Evolutionary conservation across 805 yeast species (phyloP).

Genomic region (Yueomyces sp.): DNA sequence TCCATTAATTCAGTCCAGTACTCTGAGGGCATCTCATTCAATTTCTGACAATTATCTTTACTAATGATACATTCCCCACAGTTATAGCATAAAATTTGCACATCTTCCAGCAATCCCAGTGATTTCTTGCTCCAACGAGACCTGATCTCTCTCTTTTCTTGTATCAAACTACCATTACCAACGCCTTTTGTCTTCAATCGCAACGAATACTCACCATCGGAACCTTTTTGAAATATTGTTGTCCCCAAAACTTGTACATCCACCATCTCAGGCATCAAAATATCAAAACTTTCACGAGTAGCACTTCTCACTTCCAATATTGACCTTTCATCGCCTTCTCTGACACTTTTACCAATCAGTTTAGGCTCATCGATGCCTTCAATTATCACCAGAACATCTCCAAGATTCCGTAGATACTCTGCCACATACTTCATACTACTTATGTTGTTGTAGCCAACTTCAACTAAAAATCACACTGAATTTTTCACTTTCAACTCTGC

Average conservation of each 20-base stretch:
- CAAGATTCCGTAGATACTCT: conserved; percentile 8
- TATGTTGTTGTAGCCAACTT: too few relatives aligned
- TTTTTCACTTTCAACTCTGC: too few relatives aligned
- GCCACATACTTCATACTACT: neutral
- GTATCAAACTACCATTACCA: neutral
- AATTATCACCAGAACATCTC: conserved; percentile 8
- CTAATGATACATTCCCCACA: conserved; percentile 7
- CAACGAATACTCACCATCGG: too few relatives aligned
- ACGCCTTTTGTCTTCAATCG: neutral
- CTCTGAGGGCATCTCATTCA: conserved; percentile 72
- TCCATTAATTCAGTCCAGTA: conserved; percentile 94
- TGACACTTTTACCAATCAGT: too few relatives aligned
- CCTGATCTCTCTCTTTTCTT: neutral
- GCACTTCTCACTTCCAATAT: too few relatives aligned
- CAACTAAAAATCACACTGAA: too few relatives aligned
- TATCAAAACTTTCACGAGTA: too few relatives aligned
- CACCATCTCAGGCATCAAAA: too few relatives aligned
- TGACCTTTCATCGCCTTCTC: too few relatives aligned
- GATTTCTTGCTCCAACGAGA: conserved; percentile 13
- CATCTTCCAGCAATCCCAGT: conserved; percentile 2
- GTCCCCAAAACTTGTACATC: too few relatives aligned
- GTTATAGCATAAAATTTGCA: conserved; percentile 6
- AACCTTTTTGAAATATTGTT: too few relatives aligned
- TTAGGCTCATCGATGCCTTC: conserved; percentile 3
- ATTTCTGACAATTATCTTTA: conserved; percentile 6